Evolutionary conservation across 1,284 basidiomycete species (phyloP), one percentile per base, ranked within the genome.

Genomic region (Ceratobasidium sp.): DNA sequence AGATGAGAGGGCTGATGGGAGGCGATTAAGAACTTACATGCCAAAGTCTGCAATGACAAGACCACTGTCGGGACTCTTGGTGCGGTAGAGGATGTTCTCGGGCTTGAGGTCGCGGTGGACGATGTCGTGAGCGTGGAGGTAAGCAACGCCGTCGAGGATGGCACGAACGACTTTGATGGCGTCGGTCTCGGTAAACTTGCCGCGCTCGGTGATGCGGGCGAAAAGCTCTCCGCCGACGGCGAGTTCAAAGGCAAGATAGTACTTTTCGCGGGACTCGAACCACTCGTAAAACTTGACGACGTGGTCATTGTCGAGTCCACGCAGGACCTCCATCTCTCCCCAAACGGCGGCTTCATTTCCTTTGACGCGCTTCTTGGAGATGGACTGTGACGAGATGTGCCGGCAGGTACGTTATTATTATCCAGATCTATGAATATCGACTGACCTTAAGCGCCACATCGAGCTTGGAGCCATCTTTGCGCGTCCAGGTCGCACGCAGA

Each of bases 31-130:
- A 44, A 82, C 89, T 55, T 77, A 93, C 92, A 99, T 98, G 76
- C 98, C 98, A 80, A 99, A 98, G 82, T 99, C 98, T 23, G 91
- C 95, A 69, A 98, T 95, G 67, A 98, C 95, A 66, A 98, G 87
- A 75, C 91, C 91, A 23, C 91, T 93, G 28, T 91, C 85, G 13
- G 86, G 80, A 1, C 87, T 90, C 73, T 84, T 87, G 9, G 92
- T 92, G 67, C 94, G 90, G 81, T 95, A 98, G 8, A 98, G 85
- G 74, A 98, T 97, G 79, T 98, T 98, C 81, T 98, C 96, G 0
- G 96, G 95, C 90, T 96, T 96, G 76, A 96, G 86, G 81, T 97
- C 95, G 4, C 96, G 89, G 79, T 98, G 96, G 7, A 98, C 96
- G 75, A 98, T 94, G 73, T 93, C 90, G 78, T 96, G 88, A 5